These are phyloP conservation scores for Solanum pinnatisectum DNA, from an alignment of 257 asterid species.

Conservation along the genomic window DNA sequence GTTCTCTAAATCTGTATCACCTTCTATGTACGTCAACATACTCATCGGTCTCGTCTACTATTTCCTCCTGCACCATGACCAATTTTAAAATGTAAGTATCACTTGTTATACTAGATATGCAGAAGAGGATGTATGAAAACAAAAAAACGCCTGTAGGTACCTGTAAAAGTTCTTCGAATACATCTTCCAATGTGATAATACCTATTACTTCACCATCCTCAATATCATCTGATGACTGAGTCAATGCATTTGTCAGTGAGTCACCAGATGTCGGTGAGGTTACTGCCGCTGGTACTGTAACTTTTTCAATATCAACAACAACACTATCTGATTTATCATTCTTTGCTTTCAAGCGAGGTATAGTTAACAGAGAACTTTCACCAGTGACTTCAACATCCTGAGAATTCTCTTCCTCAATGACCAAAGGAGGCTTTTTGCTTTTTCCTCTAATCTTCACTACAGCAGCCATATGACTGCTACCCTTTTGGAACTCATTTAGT, in stretches of 20 bases:
- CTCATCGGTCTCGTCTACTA: slow-evolving; percentile 92
- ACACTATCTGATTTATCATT: slow-evolving; percentile 29
- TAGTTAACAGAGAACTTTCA: slow-evolving; percentile 24
- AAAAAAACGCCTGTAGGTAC: slow-evolving; percentile 12
- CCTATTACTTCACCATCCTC: slow-evolving; percentile 87
- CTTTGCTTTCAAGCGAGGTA: slow-evolving; percentile 41
- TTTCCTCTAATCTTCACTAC: slow-evolving; percentile 58
- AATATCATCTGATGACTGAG: slow-evolving; percentile 38
- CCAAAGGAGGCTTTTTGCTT: slow-evolving; percentile 31
- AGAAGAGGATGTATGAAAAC: background rate
- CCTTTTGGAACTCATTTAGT: slow-evolving; percentile 79
- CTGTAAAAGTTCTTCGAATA: slow-evolving; percentile 96
- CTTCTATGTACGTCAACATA: slow-evolving; percentile 86
- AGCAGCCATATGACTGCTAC: slow-evolving; percentile 93
- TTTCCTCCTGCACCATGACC: slow-evolving; percentile 61
- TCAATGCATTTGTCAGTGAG: slow-evolving; percentile 15
- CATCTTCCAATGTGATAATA: slow-evolving; percentile 88
- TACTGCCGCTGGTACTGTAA: slow-evolving; percentile 25
- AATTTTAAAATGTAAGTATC: background rate
- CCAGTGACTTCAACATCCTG: slow-evolving; percentile 28
- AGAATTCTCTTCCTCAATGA: slow-evolving; percentile 25
- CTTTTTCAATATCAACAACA: slow-evolving; percentile 52
- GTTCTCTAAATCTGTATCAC: slow-evolving; percentile 11
- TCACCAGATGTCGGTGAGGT: slow-evolving; percentile 21
- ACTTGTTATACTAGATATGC: background rate